These are phyloP conservation scores for Calycina herbarum DNA, from an alignment of 2,329 filamentous ascomycete species.

Conservation along the genomic window DNA sequence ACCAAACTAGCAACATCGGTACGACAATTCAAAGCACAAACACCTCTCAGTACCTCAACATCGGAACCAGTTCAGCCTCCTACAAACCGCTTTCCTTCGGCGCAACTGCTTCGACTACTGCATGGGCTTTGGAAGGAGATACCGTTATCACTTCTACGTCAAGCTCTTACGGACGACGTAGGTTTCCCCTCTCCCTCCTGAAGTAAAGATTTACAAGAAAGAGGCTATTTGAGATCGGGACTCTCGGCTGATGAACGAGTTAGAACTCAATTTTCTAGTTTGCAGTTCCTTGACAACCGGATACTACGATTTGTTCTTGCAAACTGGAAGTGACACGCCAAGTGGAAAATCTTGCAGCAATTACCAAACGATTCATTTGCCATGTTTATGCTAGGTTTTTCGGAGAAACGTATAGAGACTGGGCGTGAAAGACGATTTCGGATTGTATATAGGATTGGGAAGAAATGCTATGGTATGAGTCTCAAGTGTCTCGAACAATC, in stretches of 20 bases:
- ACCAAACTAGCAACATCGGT: conserved; percentile 41
- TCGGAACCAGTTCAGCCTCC: conserved; percentile 46
- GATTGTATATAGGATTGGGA: too few species aligned
- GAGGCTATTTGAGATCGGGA: too few species aligned
- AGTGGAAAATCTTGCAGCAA: conserved; percentile 53
- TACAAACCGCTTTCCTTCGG: conserved; percentile 54
- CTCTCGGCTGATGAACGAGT: neutral
- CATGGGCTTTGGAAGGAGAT: conserved; percentile 51
- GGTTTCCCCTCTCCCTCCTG: conserved; percentile 15
- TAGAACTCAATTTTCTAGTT: conserved; percentile 53
- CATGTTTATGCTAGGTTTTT: conserved; percentile 30
- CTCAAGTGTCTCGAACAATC: neutral
- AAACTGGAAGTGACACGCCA: conserved; percentile 52
- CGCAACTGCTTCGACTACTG: conserved; percentile 44
- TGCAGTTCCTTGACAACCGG: conserved; percentile 43
- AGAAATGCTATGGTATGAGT: too few species aligned
- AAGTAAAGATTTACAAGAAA: neutral
- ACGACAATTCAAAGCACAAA: conserved; percentile 51
- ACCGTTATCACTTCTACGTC: conserved; percentile 48
- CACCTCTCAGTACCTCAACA: conserved; percentile 49
- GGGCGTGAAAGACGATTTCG: neutral
- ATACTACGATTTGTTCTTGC: conserved; percentile 53
- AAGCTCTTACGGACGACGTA: conserved; percentile 46
- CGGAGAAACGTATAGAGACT: neutral
- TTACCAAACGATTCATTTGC: conserved; percentile 55